Evolutionary conservation across 108 stramenopile species (phyloP), one percentile per base, ranked within the genome.

Genomic region (Stephanodiscus triporus): DNA sequence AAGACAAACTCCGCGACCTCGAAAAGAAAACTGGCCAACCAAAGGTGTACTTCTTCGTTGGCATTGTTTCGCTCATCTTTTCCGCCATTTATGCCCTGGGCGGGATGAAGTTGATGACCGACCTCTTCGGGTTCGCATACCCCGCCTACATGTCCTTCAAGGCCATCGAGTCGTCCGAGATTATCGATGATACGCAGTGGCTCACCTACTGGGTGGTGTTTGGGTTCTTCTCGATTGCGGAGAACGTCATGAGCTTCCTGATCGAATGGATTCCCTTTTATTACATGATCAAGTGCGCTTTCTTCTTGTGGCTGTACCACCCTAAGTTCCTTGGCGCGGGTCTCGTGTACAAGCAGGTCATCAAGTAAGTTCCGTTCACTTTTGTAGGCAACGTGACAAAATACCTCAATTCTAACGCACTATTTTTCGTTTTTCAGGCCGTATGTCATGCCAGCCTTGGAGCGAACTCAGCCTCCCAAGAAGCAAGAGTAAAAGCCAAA

Each of bases 101-200:
- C 27, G 92, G 94, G 32, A 68, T 84, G 68, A 95, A 93, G 71
- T 73, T 96, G 27, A 68, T 94, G 55, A 92, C 95, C 29, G 95
- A 97, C 72, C 71, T 97, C 40, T 72, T 95, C 7, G 95, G 93
- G 32, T 97, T 97, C 76, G 77, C 95, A 19, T 99, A 97, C 86
- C 98, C 98, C 22, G 96, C 96, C 6, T 97, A 97, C 92, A 95
- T 96, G 91, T 97, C 97, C 14, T 97, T 99, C 81, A 97, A 97
- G 77, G 95, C 96, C 24, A 93, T 99, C 78, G 98, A 97, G 60
- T 83, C 89, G 20, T 73, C 76, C 30, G 70, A 70, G 29, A 73
- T 84, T 22, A 78, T 73, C 26, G 96, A 96, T 58, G 95, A 96
- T 67, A 93, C 88, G 8, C 96, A 97, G 71, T 99, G 98, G 98